A percentile compares a stretch with the other conserved stretches of the same genome.
Evolutionary conservation across 352 stramenopile species (phyloP).

Genomic region (Globisporangium takayamanum): DNA sequence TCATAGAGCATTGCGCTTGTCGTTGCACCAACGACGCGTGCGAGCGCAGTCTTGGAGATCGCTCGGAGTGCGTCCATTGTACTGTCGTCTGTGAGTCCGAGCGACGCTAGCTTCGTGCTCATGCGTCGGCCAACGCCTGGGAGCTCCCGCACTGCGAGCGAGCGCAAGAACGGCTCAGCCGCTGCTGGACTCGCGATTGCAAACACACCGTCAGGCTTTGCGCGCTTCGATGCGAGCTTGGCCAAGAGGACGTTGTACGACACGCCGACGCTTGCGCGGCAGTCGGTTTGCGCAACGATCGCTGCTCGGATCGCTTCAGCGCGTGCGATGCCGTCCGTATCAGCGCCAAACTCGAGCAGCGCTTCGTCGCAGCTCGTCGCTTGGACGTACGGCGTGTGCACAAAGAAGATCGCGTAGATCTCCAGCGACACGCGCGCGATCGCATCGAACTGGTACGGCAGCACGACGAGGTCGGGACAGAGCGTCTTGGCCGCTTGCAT

Average conservation of each 20-base stretch:
- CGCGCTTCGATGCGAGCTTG: constrained; percentile 90
- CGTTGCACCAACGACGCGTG: constrained; percentile 58
- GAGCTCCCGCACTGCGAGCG: constrained; percentile 63
- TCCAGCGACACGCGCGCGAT: constrained; percentile 89
- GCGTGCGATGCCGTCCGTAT: constrained; percentile 60
- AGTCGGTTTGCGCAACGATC: constrained; percentile 81
- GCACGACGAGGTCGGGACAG: constrained; percentile 89
- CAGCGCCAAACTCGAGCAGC: constrained; percentile 84
- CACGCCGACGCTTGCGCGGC: constrained; percentile 90
- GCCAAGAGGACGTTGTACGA: constrained; percentile 92
- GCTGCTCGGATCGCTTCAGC: constrained; percentile 54
- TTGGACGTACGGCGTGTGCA: constrained; percentile 85
- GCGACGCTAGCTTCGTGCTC: constrained; percentile 56
- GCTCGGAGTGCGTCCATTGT: constrained; percentile 43
- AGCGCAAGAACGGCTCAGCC: constrained; percentile 58
- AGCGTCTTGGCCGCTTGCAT: constrained; percentile 88
- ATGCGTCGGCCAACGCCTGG: constrained; percentile 75
- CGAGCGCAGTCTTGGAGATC: constrained; percentile 45
- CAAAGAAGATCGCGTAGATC: constrained; percentile 91
- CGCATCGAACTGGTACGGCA: constrained; percentile 92
- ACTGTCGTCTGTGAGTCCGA: constrained; percentile 42
- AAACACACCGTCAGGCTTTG: constrained; percentile 90
- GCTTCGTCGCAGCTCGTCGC: constrained; percentile 95
- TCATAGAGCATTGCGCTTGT: constrained; percentile 67
- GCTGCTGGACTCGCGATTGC: constrained; percentile 35